Base-by-base conservation (phyloP, 768 basidiomycete species). In the Wakefieldia striispora region DNA sequence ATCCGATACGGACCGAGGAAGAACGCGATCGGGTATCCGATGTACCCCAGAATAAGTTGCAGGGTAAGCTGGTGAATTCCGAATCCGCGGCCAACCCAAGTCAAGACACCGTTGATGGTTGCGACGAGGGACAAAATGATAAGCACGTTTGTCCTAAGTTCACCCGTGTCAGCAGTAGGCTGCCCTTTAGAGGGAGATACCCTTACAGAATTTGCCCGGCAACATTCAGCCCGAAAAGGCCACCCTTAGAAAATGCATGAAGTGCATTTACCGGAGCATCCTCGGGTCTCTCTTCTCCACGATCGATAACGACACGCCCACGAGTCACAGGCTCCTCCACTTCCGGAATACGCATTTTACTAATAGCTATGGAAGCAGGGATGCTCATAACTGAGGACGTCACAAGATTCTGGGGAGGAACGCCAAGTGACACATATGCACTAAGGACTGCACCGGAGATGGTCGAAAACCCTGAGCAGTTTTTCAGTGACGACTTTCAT, bases 341-440 rank as follows among this genome's bases (percentile, higher is more conserved):
- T 71, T 95, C 93, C 0, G 93, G 93, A 29, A 84, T 56, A 38
- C 92, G 88, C 59, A 95, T 75, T 70, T 95, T 95, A 64, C 85
- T 88, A 61, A 95, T 93, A 2, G 92, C 81, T 64, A 95, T 94
- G 13, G 91, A 93, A 0, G 93, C 94, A 17, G 94, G 94, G 53
- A 97, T 95, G 66, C 86, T 88, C 93, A 95, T 95, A 51, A 95
- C 86, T 8, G 90, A 91, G 6, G 93, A 86, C 3, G 92, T 94
- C 58, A 93, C 75, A 20, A 92, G 75, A 62, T 88, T 93, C 66
- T 86, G 78, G 5, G 88, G 66, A 9, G 88, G 88, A 27, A 91
- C 87, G 34, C 87, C 91, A 56, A 86, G 73, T 54, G 65, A 72
- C 64, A 94, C 87, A 66, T 95, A 95, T 24, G 90, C 92, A 47